Evolutionary conservation across 1,139 yeast species (phyloP).

Genomic region (Saccharomyces pastorianus): DNA sequence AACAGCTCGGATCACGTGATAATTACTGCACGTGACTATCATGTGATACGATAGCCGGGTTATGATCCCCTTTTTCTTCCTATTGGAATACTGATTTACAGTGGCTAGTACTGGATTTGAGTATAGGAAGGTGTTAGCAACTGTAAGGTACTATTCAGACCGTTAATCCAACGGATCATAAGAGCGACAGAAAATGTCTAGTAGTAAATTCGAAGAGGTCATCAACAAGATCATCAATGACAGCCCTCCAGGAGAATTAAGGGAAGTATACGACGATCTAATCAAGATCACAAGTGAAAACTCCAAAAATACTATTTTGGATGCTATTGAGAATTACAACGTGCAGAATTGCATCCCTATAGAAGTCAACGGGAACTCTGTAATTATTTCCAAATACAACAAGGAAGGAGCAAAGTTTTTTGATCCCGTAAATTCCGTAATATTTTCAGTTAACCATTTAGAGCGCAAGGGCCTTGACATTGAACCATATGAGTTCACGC

Average conservation of each 20-base stretch:
- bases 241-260: constrained; percentile 34
- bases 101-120: not conserved
- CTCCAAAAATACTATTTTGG: constrained; percentile 28
- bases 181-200: constrained; percentile 5
- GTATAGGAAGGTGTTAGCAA: not conserved
- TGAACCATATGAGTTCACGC: constrained; percentile 33
- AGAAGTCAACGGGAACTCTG: constrained; percentile 31
- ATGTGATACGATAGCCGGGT: not conserved
- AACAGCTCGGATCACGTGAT: not conserved
- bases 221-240: constrained; percentile 25
- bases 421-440: constrained; percentile 41
- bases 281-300: constrained; percentile 29
- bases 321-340: constrained; percentile 39
- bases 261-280: constrained; percentile 30
- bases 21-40: not conserved
- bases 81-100: not conserved
- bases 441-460: constrained; percentile 57
- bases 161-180: not conserved
- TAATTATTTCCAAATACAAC: constrained; percentile 42
- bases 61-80: not conserved
- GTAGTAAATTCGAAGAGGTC: constrained; percentile 21
- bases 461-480: constrained; percentile 42
- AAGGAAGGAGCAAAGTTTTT: constrained; percentile 40
- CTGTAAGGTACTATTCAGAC: not conserved
- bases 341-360: constrained; percentile 37